Base-by-base conservation (phyloP, 345 rosid genomes). In the Syzygium aqueum region DNA sequence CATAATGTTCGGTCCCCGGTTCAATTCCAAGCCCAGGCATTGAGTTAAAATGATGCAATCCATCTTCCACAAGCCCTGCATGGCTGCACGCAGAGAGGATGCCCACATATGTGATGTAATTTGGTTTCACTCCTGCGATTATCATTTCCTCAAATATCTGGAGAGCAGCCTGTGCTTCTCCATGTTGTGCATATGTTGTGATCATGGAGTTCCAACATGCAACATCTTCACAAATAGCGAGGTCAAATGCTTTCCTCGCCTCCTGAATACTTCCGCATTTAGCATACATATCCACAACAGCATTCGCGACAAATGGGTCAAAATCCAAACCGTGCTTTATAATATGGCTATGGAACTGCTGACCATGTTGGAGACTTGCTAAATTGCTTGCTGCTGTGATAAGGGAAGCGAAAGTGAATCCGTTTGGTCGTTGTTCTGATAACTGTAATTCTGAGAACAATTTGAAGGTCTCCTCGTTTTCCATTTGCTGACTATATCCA, bases 131-230 rank as follows among this genome's bases (percentile, higher is more conserved):
- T 85, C 96, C 94, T 40, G 88, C 91, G n/a, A 77, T 86, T 28
- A 89, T 91, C 96, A 95, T 95, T 85, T 86, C 87, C 33, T 93
- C 91, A 84, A 94, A 94, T 90, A 92, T 88, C 86, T 86, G 84
- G 90, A 94, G 94, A 86, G 96, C 94, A 86, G 91, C 90, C 50
- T 57, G 84, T 52, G 94, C 95, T 91, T 94, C 91, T 85, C 97
- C 99, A 61, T 95, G 97, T 87, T 94, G 93, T 50, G 98, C 96
- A 87, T 91, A 93, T 30, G 95, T 89, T 8, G 90, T 89, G 86
- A 96, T 96, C 87, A 96, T 91, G 86, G 97, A 92, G 88, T 95
- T 96, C 98, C 96, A 95, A 87, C 97, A 94, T 51, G 91, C 90
- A 4, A 90, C 86, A 86, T 94, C 96, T 92, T 92, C 93, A 86